Percentiles rank a stretch among this genome's conserved stretches.
phyloP scores from a whole-genome alignment of 306 rosid genomes.

The Vigna hirtella region DNA sequence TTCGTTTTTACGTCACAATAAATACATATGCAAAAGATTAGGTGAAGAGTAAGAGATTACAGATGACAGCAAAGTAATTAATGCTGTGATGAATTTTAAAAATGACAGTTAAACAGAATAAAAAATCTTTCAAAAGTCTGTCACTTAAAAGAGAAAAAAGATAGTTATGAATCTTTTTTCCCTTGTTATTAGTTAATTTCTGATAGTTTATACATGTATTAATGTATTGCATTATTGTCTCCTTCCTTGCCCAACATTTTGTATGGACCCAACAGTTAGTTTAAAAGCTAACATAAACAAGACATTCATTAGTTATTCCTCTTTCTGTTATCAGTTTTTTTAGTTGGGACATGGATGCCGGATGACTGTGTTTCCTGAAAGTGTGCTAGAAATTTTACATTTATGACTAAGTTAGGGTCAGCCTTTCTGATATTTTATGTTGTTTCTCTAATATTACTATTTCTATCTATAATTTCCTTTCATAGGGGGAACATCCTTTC shows the following conservation, averaged over 20 bases:
- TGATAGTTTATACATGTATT: constrained; percentile 14
- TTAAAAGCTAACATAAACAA: constrained; percentile 28
- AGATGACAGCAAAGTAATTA: no score
- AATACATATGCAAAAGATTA: no score
- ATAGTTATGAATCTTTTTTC: background rate
- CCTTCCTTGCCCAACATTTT: constrained; percentile 7
- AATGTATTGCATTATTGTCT: constrained; percentile 19
- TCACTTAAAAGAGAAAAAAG: no score
- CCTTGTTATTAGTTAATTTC: constrained; percentile 21
- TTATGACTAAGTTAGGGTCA: constrained; percentile 14
- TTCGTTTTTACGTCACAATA: no score
- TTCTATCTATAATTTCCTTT: constrained; percentile 29
- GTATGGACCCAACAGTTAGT: constrained; percentile 14
- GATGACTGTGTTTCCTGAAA: background rate
- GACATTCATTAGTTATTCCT: constrained; percentile 25
- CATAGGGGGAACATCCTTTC: constrained; percentile 88
- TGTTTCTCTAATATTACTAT: constrained; percentile 30
- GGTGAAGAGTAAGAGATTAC: no score
- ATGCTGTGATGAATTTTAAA: no score
- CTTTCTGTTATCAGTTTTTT: constrained; percentile 9
- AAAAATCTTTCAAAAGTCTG: no score
- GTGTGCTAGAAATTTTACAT: constrained; percentile 8
- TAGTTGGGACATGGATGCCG: no score
- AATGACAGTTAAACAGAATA: no score
- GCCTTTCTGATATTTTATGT: constrained; percentile 11